These are phyloP conservation scores for Lathyrus oleraceus DNA, from an alignment of 306 rosid genomes.

Conservation along the genomic window DNA sequence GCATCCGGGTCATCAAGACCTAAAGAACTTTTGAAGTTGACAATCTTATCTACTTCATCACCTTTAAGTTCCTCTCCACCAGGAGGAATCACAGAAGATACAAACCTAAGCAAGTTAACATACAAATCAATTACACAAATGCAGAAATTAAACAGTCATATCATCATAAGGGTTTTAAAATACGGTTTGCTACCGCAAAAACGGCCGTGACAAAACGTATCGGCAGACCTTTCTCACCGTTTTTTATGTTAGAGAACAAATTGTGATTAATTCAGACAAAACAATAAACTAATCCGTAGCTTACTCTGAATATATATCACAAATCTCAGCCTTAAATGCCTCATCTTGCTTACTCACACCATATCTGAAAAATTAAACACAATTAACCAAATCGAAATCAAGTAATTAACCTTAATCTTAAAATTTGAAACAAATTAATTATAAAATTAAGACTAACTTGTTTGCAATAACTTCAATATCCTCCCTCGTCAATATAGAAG, in stretches of 20 bases:
- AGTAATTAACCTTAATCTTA: background rate
- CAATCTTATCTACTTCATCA: slow-evolving; percentile 72
- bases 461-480: slow-evolving; percentile 78
- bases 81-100: slow-evolving; percentile 79
- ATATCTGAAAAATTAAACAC: slow-evolving; percentile 43
- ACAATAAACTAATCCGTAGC: no score
- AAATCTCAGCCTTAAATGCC: slow-evolving; percentile 82
- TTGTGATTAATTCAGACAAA: no score
- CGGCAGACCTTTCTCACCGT: no score
- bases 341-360: slow-evolving; percentile 93
- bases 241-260: no score
- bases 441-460: slow-evolving; percentile 53
- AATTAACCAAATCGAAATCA: slow-evolving; percentile 12
- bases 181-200: no score
- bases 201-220: no score
- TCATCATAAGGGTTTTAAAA: no score
- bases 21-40: slow-evolving; percentile 71
- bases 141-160: slow-evolving; percentile 7
- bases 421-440: background rate
- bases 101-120: slow-evolving; percentile 52
- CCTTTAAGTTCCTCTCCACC: slow-evolving; percentile 84
- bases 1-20: slow-evolving; percentile 98
- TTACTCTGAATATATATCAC: slow-evolving; percentile 74
- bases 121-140: slow-evolving; percentile 23
- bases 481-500: slow-evolving; percentile 67